Conservation (phyloP, 306 rosid genomes). For the Cucumis melo region DNA sequence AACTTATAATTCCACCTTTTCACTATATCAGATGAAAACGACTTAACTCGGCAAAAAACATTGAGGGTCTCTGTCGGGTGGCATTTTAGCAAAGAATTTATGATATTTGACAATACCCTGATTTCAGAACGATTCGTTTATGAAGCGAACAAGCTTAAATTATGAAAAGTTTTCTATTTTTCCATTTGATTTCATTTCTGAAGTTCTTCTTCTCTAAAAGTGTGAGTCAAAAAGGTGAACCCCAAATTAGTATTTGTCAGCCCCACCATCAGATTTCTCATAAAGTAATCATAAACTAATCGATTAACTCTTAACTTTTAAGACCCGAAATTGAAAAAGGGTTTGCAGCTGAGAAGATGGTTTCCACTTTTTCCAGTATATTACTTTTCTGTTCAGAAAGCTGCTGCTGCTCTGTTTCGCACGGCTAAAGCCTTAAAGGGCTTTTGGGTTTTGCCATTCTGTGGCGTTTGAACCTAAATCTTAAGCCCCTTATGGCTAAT, state of each 20-base stretch:
- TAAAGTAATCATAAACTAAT: neutral
- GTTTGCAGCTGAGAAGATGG: neutral
- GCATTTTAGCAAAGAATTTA: neutral
- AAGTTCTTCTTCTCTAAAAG: neutral
- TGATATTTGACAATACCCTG: neutral
- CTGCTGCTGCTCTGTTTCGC: constrained; percentile 1
- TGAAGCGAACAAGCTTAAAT: neutral
- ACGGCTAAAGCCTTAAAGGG: constrained; percentile 6
- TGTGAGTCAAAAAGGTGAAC: neutral
- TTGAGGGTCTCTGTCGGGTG: neutral
- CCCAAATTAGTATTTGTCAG: neutral
- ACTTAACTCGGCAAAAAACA: neutral
- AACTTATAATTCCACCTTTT: no score
- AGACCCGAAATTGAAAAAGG: neutral
- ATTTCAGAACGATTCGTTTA: neutral
- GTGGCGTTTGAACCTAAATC: neutral
- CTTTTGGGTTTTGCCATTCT: neutral
- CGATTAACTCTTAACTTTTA: neutral
- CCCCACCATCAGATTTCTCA: neutral
- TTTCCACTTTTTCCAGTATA: constrained; percentile 5
- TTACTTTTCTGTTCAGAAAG: constrained; percentile 9
- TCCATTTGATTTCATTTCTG: neutral
- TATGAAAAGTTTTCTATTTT: neutral
- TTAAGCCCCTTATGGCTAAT: neutral
- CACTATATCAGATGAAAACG: neutral